These are phyloP conservation scores for Neopestalotiopsis clavispora DNA, from an alignment of 2,329 filamentous ascomycete genomes.

Conservation along the genomic window DNA sequence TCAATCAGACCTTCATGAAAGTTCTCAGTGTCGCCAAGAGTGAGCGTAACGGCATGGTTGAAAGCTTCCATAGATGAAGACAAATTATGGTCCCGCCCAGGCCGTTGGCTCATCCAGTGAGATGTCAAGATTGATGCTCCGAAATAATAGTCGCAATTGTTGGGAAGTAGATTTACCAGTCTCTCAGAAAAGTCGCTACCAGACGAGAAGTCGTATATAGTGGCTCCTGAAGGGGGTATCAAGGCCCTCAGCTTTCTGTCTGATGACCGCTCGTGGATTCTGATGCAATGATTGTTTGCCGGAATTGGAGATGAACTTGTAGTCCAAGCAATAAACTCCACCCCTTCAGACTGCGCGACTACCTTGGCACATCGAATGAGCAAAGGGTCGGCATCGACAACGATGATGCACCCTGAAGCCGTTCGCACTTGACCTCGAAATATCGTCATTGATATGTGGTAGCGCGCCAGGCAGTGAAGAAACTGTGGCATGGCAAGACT, in stretches of 20 bases:
- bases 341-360: background rate
- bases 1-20: constrained; percentile 15
- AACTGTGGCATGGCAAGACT: constrained; percentile 25
- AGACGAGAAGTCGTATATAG: constrained; percentile 40
- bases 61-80: background rate
- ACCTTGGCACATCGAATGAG: background rate
- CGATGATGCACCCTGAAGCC: background rate
- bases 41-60: constrained; percentile 15
- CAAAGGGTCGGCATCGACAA: constrained; percentile 7
- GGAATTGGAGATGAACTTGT: background rate
- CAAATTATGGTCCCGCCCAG: background rate
- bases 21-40: constrained; percentile 27
- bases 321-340: background rate
- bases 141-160: constrained; percentile 32
- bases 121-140: constrained; percentile 23
- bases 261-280: constrained; percentile 34
- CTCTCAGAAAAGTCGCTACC: constrained; percentile 31
- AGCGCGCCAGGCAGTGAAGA: constrained; percentile 29
- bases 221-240: constrained; percentile 27
- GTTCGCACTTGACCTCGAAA: background rate
- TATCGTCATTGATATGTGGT: constrained; percentile 20
- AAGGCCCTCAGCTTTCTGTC: constrained; percentile 33
- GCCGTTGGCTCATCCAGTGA: background rate
- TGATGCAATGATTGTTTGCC: background rate
- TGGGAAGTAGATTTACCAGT: constrained; percentile 30